Evolutionary conservation across 495 filamentous ascomycete genomes (phyloP).

Genomic region (Collariella sp.): DNA sequence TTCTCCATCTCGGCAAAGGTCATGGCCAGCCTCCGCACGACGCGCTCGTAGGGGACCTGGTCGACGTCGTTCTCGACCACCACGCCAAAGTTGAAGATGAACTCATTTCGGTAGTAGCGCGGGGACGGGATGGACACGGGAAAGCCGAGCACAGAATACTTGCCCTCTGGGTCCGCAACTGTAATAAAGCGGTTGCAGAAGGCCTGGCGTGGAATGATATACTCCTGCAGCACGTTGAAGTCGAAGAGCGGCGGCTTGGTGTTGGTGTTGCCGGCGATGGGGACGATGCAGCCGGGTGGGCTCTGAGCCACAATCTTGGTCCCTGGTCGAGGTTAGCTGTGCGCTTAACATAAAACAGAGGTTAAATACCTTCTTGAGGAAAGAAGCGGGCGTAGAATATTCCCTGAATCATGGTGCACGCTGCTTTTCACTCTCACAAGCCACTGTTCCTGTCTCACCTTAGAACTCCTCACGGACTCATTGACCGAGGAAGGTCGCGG

Average conservation of each 20-base stretch:
- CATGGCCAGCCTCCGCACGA: conserved; percentile 74
- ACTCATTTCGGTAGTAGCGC: conserved; percentile 82
- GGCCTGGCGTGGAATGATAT: conserved; percentile 85
- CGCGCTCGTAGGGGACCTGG: conserved; percentile 59
- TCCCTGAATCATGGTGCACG: conserved; percentile 66
- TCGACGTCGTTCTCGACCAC: conserved; percentile 66
- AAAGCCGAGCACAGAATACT: conserved; percentile 76
- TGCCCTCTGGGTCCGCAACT: conserved; percentile 57
- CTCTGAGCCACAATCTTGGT: conserved; percentile 70
- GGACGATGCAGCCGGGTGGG: conserved; percentile 65
- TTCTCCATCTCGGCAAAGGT: conserved; percentile 84
- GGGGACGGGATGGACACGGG: conserved; percentile 75
- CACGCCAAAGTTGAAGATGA: conserved; percentile 94
- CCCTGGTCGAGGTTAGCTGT: conserved; percentile 41
- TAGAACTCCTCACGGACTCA: background rate
- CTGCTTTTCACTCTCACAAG: background rate
- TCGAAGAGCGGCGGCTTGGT: conserved; percentile 59
- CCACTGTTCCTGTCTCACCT: background rate
- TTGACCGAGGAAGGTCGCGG: background rate
- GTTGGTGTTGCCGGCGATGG: conserved; percentile 42
- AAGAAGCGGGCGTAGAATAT: conserved; percentile 96
- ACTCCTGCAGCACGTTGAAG: conserved; percentile 74
- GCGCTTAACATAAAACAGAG: background rate
- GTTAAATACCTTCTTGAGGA: conserved; percentile 64
- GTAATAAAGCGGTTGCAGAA: conserved; percentile 85